Percentiles rank a stretch among this genome's conserved stretches.
These are phyloP conservation scores for Neopestalotiopsis sp. DNA, from an alignment of 2,329 filamentous ascomycete species.

Conservation along the genomic window DNA sequence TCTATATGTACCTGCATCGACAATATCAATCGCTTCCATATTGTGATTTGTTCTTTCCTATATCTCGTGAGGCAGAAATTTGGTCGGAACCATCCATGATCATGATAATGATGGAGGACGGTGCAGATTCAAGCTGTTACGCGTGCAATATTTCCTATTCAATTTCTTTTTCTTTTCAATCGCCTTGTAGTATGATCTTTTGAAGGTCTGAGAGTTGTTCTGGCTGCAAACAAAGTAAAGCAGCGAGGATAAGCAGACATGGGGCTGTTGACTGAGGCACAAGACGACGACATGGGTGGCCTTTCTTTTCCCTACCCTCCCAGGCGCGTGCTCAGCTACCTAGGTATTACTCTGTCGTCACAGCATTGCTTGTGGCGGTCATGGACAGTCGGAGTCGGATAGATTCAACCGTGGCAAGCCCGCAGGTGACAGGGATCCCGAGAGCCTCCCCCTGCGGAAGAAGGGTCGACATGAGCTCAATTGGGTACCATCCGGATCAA, in stretches of 20 bases:
- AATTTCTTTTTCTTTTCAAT: no score
- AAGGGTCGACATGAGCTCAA: not conserved
- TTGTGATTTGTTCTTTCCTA: no score
- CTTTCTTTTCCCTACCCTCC: no score
- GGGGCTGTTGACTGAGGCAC: not conserved
- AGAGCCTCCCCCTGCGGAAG: conserved; percentile 2
- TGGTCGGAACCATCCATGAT: no score
- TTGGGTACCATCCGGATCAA: conserved; percentile 13
- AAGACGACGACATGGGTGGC: no score
- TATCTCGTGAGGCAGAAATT: no score
- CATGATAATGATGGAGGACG: no score
- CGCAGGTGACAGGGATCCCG: conserved; percentile 13
- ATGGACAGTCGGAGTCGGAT: conserved; percentile 13
- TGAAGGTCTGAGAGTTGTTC: no score
- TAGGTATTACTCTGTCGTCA: conserved; percentile 8
- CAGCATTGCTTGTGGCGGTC: conserved; percentile 2
- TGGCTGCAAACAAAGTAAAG: not conserved
- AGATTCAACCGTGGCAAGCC: conserved; percentile 12
- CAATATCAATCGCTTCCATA: no score
- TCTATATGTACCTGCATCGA: not conserved
- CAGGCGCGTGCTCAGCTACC: not conserved
- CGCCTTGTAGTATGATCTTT: no score
- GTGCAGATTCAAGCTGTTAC: no score
- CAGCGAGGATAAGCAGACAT: not conserved
- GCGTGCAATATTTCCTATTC: not conserved